Evolutionary conservation across 768 basidiomycete genomes (phyloP).

Genomic region (Tulasnella sp.): DNA sequence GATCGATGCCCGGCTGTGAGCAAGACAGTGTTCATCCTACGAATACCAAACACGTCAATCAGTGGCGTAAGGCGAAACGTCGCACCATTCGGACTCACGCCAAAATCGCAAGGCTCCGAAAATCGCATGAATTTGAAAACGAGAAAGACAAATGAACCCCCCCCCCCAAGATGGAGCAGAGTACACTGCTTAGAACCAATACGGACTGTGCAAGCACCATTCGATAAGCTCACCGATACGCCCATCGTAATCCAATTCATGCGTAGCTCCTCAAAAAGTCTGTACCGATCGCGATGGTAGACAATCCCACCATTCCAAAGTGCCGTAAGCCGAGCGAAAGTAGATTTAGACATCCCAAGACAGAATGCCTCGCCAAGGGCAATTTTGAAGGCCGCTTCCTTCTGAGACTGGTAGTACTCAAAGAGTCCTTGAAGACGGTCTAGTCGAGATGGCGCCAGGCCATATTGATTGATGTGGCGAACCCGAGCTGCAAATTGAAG

Average conservation of each 20-base stretch:
- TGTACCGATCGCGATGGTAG: conserved; percentile 16
- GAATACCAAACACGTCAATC: neutral
- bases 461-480: conserved; percentile 28
- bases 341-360: neutral
- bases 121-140: too few species aligned
- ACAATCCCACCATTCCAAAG: conserved; percentile 27
- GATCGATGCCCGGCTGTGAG: neutral
- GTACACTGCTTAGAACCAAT: neutral
- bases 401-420: neutral
- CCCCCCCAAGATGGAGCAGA: too few species aligned
- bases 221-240: conserved; percentile 6
- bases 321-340: neutral
- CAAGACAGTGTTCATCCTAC: neutral
- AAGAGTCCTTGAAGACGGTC: neutral
- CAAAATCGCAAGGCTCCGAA: conserved; percentile 22
- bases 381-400: neutral
- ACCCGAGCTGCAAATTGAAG: neutral
- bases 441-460: neutral
- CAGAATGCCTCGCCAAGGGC: conserved; percentile 12
- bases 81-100: conserved; percentile 24
- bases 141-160: too few species aligned
- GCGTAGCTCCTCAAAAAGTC: conserved; percentile 14
- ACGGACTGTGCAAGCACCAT: too few species aligned
- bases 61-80: neutral
- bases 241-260: conserved; percentile 15